These are phyloP conservation scores for Monilinia polystroma DNA, from an alignment of 2,329 filamentous ascomycete genomes.

Conservation along the genomic window DNA sequence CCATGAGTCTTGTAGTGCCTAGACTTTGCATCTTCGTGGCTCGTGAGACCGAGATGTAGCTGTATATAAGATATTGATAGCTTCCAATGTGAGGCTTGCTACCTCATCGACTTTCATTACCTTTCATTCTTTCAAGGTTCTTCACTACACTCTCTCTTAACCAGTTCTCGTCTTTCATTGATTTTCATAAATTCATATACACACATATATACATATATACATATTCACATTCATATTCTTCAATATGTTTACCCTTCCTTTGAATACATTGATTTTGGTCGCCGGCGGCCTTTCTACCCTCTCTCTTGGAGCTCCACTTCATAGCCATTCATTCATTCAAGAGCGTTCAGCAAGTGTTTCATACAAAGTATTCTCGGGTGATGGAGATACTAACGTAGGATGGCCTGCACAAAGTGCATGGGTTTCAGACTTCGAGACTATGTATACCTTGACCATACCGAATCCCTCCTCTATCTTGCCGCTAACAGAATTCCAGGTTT, in stretches of 20 bases:
- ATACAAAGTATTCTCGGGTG: conserved; percentile 25
- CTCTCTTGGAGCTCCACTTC: conserved; percentile 26
- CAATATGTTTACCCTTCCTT: conserved; percentile 29
- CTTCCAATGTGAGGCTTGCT: background rate
- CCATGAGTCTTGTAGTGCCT: conserved; percentile 6
- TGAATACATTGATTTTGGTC: conserved; percentile 25
- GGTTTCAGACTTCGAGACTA: conserved; percentile 26
- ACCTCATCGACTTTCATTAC: background rate
- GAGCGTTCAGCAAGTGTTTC: conserved; percentile 11
- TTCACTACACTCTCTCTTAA: conserved; percentile 10
- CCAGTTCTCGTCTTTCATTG: conserved; percentile 6
- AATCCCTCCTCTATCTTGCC: too few species aligned
- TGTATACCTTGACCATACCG: conserved; percentile 20
- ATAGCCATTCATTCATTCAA: conserved; percentile 9
- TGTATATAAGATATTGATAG: conserved; percentile 1
- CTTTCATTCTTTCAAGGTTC: conserved; percentile 13
- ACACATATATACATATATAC: background rate
- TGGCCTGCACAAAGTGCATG: conserved; percentile 26
- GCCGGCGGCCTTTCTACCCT: conserved; percentile 30
- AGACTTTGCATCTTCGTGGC: background rate
- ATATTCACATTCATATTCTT: conserved; percentile 11
- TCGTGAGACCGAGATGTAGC: background rate
- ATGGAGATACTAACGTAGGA: conserved; percentile 21
- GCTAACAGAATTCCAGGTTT: conserved; percentile 18
- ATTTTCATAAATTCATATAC: background rate